Percentiles rank a stretch among this genome's conserved stretches.
phyloP scores from a whole-genome alignment of 371 early-diverging fungal genomes.

The Enteropsectra breve region DNA sequence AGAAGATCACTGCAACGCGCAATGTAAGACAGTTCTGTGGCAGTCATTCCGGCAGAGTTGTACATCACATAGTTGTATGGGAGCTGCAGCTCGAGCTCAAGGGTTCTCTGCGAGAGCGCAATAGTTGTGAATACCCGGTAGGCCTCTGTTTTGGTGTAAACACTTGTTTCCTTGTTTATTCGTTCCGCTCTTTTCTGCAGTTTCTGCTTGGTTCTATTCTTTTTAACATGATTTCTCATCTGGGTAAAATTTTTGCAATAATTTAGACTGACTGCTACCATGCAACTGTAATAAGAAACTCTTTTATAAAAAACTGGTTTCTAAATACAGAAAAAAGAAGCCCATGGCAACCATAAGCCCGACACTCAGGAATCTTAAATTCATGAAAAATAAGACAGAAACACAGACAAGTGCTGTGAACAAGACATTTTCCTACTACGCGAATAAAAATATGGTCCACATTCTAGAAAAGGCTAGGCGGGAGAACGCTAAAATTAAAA shows the following conservation, averaged over 20 bases:
- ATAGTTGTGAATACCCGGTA: slow-evolving; percentile 5
- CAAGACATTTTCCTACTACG: slow-evolving; percentile 22
- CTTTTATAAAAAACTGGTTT: too few species aligned
- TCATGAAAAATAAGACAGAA: slow-evolving; percentile 7
- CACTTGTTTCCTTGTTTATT: neutral
- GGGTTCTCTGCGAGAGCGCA: neutral
- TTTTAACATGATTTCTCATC: neutral
- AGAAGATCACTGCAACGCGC: slow-evolving; percentile 21
- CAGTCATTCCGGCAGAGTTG: neutral
- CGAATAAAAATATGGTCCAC: neutral
- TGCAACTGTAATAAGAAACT: too few species aligned
- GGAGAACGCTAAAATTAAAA: too few species aligned
- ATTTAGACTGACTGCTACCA: neutral
- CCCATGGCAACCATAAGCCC: slow-evolving; percentile 5
- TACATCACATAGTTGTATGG: slow-evolving; percentile 14
- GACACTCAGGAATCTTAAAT: slow-evolving; percentile 19
- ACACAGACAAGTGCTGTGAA: neutral
- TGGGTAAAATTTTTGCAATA: too few species aligned
- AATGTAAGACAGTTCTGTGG: slow-evolving; percentile 3
- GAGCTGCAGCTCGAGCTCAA: slow-evolving; percentile 7
- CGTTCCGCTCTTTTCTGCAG: neutral
- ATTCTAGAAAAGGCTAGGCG: neutral
- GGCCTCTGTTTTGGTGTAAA: neutral
- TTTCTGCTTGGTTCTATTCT: slow-evolving; percentile 11
- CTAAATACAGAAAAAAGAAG: too few species aligned